These are phyloP conservation scores for Tetrapisispora iriomotensis DNA, from an alignment of 805 yeast genomes.

Conservation along the genomic window DNA sequence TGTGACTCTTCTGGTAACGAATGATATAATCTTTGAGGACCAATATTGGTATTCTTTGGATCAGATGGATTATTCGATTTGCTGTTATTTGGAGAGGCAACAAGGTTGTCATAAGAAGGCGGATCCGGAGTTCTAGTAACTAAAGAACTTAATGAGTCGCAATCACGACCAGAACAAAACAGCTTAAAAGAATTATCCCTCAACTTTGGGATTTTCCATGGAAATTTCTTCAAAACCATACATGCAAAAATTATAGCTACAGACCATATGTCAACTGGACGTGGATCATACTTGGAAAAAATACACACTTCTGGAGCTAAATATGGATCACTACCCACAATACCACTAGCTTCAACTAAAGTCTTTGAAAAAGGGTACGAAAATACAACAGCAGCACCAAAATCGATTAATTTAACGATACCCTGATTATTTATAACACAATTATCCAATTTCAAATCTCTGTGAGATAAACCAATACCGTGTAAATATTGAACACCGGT, in stretches of 20 bases:
- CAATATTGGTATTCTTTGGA: constrained; percentile 57
- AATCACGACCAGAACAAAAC: constrained; percentile 61
- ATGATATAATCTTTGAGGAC: constrained; percentile 59
- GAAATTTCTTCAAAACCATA: constrained; percentile 80
- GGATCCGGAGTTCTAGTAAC: constrained; percentile 39
- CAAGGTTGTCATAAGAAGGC: constrained; percentile 26
- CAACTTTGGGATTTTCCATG: constrained; percentile 81
- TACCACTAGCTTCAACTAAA: constrained; percentile 63
- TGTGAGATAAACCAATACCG: constrained; percentile 72
- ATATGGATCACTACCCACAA: constrained; percentile 78
- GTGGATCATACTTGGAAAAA: constrained; percentile 68
- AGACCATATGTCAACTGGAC: constrained; percentile 89
- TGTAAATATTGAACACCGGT: constrained; percentile 73
- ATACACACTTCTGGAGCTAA: constrained; percentile 84
- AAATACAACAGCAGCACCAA: constrained; percentile 84
- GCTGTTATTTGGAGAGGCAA: constrained; percentile 4
- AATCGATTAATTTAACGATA: constrained; percentile 78
- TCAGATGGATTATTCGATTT: constrained; percentile 25
- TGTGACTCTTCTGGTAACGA: constrained; percentile 67
- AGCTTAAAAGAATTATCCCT: constrained; percentile 70
- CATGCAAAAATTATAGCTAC: constrained; percentile 80
- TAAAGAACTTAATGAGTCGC: constrained; percentile 50
- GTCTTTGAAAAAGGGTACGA: constrained; percentile 70
- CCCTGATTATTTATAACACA: constrained; percentile 77
- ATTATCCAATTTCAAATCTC: constrained; percentile 82